Conservation (phyloP, 169 alveolate species). For the Plasmodium cynomolgi region DNA sequence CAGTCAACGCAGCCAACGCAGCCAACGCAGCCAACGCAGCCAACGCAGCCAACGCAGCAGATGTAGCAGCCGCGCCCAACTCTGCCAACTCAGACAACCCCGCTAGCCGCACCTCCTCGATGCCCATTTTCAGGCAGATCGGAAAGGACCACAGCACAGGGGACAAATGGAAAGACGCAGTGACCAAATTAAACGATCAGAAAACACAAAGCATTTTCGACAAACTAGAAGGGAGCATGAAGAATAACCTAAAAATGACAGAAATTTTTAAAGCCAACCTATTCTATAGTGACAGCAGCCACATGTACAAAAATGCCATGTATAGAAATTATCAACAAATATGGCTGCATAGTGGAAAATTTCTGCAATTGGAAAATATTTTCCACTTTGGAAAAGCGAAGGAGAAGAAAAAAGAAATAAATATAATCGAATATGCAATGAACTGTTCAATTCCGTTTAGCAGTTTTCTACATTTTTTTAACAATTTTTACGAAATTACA, state of each 20-base stretch:
- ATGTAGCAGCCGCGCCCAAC: neutral
- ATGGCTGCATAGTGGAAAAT: conserved; percentile 13
- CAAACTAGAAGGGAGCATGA: conserved; percentile 1
- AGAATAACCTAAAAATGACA: neutral
- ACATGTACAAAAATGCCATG: conserved; percentile 13
- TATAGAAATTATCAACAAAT: conserved; percentile 43
- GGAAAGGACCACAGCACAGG: neutral
- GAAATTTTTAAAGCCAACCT: conserved; percentile 33
- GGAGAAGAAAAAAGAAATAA: neutral
- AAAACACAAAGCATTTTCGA: neutral
- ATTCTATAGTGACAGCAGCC: neutral
- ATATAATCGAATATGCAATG: neutral
- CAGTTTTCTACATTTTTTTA: conserved; percentile 23
- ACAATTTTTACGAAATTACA: conserved; percentile 23
- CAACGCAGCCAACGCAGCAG: too few relatives aligned
- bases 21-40: too few relatives aligned
- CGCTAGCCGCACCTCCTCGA: neutral
- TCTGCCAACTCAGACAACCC: neutral
- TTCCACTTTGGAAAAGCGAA: conserved; percentile 13
- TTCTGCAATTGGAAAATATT: conserved; percentile 10
- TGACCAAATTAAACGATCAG: neutral
- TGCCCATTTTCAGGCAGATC: neutral
- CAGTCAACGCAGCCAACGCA: too few relatives aligned
- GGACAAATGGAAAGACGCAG: conserved; percentile 7
- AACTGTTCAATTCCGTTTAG: conserved; percentile 3